These are phyloP conservation scores for Astrephomene gubernaculifera DNA, from an alignment of 139 green algal species.

Conservation along the genomic window DNA sequence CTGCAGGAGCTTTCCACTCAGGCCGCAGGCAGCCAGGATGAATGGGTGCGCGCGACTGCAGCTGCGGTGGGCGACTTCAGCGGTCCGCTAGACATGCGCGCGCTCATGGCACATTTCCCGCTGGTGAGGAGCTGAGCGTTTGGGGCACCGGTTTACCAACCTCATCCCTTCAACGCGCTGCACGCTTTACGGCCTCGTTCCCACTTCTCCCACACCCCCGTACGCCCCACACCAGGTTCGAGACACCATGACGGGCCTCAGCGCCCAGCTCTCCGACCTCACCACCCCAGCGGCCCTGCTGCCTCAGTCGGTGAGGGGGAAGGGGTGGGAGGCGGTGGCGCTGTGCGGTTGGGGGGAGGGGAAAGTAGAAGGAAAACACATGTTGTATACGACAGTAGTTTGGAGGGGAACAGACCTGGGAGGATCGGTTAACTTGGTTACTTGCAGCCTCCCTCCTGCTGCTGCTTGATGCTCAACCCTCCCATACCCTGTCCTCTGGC, in stretches of 20 bases:
- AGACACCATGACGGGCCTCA: neutral
- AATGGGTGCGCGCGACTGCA: slow-evolving; percentile 40
- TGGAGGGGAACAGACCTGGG: too few relatives aligned
- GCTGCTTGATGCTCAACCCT: too few relatives aligned
- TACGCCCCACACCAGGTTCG: slow-evolving; percentile 10
- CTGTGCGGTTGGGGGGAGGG: too few relatives aligned
- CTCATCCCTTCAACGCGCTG: too few relatives aligned
- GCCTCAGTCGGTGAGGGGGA: slow-evolving; percentile 8
- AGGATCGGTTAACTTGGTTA: too few relatives aligned
- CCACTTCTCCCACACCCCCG: neutral
- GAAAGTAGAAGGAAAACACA: too few relatives aligned
- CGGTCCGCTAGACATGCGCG: slow-evolving; percentile 25
- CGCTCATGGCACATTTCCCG: slow-evolving; percentile 17
- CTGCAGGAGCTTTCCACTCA: neutral
- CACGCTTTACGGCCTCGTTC: too few relatives aligned
- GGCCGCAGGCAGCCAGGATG: slow-evolving; percentile 33
- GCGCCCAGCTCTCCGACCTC: neutral
- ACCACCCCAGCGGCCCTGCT: neutral
- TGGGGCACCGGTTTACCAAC: neutral
- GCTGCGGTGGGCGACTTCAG: slow-evolving; percentile 31
- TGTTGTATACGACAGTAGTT: too few relatives aligned
- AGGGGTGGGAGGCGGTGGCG: neutral
- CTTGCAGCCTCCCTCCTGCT: too few relatives aligned
- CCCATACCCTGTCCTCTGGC: too few relatives aligned
- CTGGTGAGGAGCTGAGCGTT: neutral